phyloP scores from a whole-genome alignment of 2,329 filamentous ascomycete genomes.

The Colletotrichum sp. region DNA sequence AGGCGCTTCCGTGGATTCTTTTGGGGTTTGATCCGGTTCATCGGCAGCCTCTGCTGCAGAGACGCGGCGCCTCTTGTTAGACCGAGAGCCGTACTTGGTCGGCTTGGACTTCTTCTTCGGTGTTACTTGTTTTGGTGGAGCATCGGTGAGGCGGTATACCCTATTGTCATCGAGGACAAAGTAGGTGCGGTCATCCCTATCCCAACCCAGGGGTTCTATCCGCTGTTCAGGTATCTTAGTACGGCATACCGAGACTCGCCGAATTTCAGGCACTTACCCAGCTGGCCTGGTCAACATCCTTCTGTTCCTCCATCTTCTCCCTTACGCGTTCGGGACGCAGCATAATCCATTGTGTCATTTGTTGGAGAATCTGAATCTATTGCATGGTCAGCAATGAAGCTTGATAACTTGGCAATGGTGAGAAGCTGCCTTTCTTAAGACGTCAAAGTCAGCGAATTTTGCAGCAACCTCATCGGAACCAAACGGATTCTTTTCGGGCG shows the following conservation, averaged over 20 bases:
- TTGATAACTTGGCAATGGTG: not conserved
- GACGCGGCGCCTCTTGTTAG: constrained; percentile 73
- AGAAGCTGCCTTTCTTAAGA: constrained; percentile 73
- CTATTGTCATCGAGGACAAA: constrained; percentile 94
- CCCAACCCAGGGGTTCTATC: constrained; percentile 88
- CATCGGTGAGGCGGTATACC: constrained; percentile 86
- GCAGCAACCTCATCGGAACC: constrained; percentile 75
- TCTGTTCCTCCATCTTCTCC: constrained; percentile 83
- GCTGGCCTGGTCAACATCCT: constrained; percentile 78
- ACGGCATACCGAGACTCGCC: not conserved
- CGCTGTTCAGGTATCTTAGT: constrained; percentile 46
- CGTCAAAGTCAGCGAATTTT: constrained; percentile 81
- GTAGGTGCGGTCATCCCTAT: constrained; percentile 84
- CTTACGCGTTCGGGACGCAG: constrained; percentile 86
- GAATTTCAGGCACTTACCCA: constrained; percentile 68
- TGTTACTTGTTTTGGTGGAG: constrained; percentile 66
- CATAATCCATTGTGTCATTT: constrained; percentile 89
- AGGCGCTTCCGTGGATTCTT: constrained; percentile 28
- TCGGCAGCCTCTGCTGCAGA: constrained; percentile 48
- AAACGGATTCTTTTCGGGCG: constrained; percentile 82
- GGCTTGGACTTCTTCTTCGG: constrained; percentile 69
- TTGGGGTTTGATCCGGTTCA: constrained; percentile 32
- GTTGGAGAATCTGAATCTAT: constrained; percentile 79
- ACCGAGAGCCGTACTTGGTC: constrained; percentile 64
- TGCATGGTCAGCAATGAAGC: not conserved